A percentile compares a stretch with the other conserved stretches of the same genome.
These are phyloP conservation scores for Colletotrichum viniferum DNA, from an alignment of 2,329 filamentous ascomycete species.

Conservation along the genomic window DNA sequence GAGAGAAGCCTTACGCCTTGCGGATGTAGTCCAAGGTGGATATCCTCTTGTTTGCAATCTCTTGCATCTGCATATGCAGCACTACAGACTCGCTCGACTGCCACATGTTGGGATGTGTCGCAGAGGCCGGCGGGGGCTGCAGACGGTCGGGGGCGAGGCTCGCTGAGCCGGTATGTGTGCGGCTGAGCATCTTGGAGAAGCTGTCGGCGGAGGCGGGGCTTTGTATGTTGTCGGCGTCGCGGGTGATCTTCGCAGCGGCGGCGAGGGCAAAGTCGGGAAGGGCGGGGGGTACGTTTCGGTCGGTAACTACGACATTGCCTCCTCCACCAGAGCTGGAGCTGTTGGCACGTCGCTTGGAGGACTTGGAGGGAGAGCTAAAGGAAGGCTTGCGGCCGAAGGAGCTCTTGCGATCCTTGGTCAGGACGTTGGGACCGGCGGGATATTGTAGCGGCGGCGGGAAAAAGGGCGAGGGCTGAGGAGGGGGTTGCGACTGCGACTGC, in stretches of 20 bases:
- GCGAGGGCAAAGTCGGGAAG: constrained; percentile 58
- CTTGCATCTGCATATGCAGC: constrained; percentile 73
- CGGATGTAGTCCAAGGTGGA: constrained; percentile 91
- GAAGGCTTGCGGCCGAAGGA: constrained; percentile 61
- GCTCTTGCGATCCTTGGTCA: constrained; percentile 52
- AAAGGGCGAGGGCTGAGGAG: constrained; percentile 17
- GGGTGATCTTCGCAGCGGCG: constrained; percentile 49
- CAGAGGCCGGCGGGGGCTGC: constrained; percentile 30
- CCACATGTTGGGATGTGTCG: constrained; percentile 24
- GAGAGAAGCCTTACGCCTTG: constrained; percentile 72
- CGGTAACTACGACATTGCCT: constrained; percentile 44
- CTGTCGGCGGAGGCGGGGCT: constrained; percentile 36
- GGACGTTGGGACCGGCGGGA: constrained; percentile 30
- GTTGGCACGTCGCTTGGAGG: constrained; percentile 41
- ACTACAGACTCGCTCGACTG: constrained; percentile 51
- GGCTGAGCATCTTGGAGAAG: constrained; percentile 48
- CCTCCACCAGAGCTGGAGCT: constrained; percentile 46
- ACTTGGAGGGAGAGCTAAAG: constrained; percentile 43
- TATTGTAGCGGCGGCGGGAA: constrained; percentile 20
- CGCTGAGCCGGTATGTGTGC: constrained; percentile 41
- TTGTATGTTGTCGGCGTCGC: constrained; percentile 31
- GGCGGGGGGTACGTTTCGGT: constrained; percentile 54
- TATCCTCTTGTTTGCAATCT: constrained; percentile 89
- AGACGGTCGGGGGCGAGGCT: constrained; percentile 26
- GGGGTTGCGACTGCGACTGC: constrained; percentile 20